Evolutionary conservation across 2,329 filamentous ascomycete genomes (phyloP), one percentile per base, ranked within the genome.

Genomic region (Scolecobasidium constrictum): DNA sequence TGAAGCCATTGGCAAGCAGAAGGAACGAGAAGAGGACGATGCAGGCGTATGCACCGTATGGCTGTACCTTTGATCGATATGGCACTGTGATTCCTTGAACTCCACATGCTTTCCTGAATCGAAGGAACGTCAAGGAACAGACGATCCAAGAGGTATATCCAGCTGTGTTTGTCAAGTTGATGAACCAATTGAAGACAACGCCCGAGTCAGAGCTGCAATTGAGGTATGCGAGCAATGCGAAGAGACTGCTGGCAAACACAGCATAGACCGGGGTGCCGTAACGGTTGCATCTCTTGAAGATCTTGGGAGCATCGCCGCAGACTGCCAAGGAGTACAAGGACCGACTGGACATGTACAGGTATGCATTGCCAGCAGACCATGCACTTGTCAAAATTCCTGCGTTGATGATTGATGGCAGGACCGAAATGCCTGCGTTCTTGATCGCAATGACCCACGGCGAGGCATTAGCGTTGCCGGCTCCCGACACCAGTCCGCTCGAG

Each of bases 181-280:
- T 65, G 33, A 70, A 69, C 55, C 69, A 70, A 35, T 57, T 55
- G 48, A 70, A 71, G 18, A 70, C 64, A 1, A 52, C 51, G 11
- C 64, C 58, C 38, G 59, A 57, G 13, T 57, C 55, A 7, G 60
- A n/a, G n/a, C n/a, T 53, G 12, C 64, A 63, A 53, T 68, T 71
- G 62, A 71, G 64, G 55, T 79, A 85, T 33, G 80, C 83, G 13
- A 86, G 67, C 38, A 81, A 71, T 44, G 71, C 75, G 58, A 87
- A 78, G 0, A 67, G 42, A 1, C 81, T 64, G 12, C 75, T 82
- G 5, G 78, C 51, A 4, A 63, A 69, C 3, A 88, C 72, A 1
- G 82, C 72, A 46, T 74, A 77, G 49, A 81, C 68, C 4, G 84
- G 83, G 0, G 87, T 81, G 50, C 83, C 83, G 16, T 67, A 65